These are phyloP conservation scores for Aspergillus sp. DNA, from an alignment of 2,329 filamentous ascomycete species.

Conservation along the genomic window DNA sequence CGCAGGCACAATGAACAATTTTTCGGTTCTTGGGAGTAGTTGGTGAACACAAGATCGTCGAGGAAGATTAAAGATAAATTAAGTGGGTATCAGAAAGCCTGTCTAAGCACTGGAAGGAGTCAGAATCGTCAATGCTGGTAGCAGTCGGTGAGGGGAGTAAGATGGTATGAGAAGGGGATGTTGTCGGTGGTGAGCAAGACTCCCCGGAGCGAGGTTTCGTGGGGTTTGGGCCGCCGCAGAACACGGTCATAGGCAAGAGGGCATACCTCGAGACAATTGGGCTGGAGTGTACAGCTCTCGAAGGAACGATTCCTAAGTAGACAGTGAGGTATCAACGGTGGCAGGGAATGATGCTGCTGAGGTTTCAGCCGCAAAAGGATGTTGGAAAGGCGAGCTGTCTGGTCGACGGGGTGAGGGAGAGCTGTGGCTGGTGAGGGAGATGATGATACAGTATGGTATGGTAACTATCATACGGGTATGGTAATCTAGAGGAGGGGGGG, in stretches of 20 bases:
- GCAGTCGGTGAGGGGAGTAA: slow-evolving; percentile 7
- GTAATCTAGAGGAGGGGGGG: slow-evolving; percentile 19
- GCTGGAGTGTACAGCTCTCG: slow-evolving; percentile 5
- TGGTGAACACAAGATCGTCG: slow-evolving; percentile 13
- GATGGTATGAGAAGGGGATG: slow-evolving; percentile 20
- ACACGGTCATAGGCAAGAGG: slow-evolving; percentile 16
- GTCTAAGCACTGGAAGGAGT: background rate
- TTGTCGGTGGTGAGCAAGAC: slow-evolving; percentile 10
- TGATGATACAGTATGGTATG: background rate
- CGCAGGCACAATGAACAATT: slow-evolving; percentile 14
- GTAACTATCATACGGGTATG: slow-evolving; percentile 12
- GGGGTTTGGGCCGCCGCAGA: slow-evolving; percentile 32
- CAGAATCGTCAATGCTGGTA: background rate
- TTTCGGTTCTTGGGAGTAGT: slow-evolving; percentile 9
- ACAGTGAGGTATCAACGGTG: background rate
- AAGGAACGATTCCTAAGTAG: background rate
- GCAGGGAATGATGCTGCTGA: background rate
- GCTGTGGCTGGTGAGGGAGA: slow-evolving; percentile 22
- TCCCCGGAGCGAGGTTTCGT: slow-evolving; percentile 30
- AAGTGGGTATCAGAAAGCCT: background rate
- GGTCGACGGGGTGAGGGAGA: background rate
- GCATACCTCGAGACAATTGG: slow-evolving; percentile 23
- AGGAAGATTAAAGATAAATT: background rate
- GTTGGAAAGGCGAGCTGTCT: slow-evolving; percentile 5
- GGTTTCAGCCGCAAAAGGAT: background rate